Percentiles rank a stretch among this genome's conserved stretches.
Conservation (phyloP, 768 basidiomycete genomes). For the Macrolepiota dolichaula region DNA sequence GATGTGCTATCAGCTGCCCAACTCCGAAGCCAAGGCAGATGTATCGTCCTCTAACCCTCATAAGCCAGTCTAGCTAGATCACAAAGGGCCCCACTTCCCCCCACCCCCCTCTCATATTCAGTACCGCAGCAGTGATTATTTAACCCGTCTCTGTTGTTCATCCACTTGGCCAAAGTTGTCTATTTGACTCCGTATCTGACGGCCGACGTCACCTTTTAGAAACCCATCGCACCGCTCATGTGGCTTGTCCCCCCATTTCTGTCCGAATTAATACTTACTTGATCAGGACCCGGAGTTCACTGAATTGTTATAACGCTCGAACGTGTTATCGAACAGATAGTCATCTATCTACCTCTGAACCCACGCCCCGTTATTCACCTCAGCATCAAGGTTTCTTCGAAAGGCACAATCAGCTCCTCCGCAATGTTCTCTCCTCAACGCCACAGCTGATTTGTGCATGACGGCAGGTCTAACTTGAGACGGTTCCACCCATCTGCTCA, state of each 20-base stretch:
- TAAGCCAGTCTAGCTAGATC: not conserved
- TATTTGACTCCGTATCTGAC: not conserved
- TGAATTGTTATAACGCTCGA: not conserved
- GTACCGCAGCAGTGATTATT: not conserved
- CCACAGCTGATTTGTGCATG: not conserved
- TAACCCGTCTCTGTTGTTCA: not conserved
- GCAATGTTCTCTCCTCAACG: not conserved
- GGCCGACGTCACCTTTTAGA: not conserved
- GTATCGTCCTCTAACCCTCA: not conserved
- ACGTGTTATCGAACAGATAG: not conserved
- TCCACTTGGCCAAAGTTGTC: not conserved
- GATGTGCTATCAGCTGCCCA: not conserved
- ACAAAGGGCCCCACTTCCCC: not conserved
- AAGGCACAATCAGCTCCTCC: not conserved
- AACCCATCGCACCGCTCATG: not conserved
- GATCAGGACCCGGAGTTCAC: not conserved
- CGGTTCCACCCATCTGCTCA: not conserved
- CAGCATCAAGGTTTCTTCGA: not conserved
- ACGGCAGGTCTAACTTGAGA: not conserved
- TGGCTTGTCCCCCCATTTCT: not conserved
- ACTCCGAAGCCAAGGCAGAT: not conserved
- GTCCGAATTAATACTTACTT: not conserved
- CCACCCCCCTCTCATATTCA: not conserved
- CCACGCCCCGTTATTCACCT: not conserved
- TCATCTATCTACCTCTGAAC: not conserved